These are phyloP conservation scores for Leccinum pellstonianum DNA, from an alignment of 768 basidiomycete genomes.

Conservation along the genomic window DNA sequence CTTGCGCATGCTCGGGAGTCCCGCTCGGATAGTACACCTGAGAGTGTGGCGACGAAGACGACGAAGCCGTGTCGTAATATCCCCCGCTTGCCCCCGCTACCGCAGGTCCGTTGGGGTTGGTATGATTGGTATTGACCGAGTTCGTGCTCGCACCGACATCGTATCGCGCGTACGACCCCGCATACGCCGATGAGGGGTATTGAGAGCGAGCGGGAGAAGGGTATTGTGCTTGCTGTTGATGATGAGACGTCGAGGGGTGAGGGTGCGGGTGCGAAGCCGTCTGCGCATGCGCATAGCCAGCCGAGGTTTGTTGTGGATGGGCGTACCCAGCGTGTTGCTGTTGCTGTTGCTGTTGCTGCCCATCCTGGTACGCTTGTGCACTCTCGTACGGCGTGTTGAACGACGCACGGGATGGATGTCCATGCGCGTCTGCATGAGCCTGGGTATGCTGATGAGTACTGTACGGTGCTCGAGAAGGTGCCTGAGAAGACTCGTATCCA, in stretches of 20 bases:
- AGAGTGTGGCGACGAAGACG: conserved; percentile 21
- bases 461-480: conserved; percentile 22
- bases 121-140: conserved; percentile 12
- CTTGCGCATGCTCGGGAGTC: conserved; percentile 6
- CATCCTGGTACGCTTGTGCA: conserved; percentile 28
- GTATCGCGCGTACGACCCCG: conserved; percentile 29
- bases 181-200: conserved; percentile 25
- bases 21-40: conserved; percentile 24
- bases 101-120: conserved; percentile 10
- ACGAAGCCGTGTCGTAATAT: conserved; percentile 28
- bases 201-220: conserved; percentile 28
- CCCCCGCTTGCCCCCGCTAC: conserved; percentile 11
- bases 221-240: conserved; percentile 26
- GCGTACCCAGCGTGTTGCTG: conserved; percentile 21
- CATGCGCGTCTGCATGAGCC: conserved; percentile 22
- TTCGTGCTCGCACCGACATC: conserved; percentile 27
- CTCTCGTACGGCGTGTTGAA: conserved; percentile 28
- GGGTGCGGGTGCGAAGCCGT: conserved; percentile 23
- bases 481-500: conserved; percentile 26
- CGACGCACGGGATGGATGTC: conserved; percentile 16
- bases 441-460: conserved; percentile 18
- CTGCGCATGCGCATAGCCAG: conserved; percentile 19
- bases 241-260: conserved; percentile 21
- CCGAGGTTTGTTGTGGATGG: conserved; percentile 22
- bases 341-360: conserved; percentile 17